These are phyloP conservation scores for Euphorbia lathyris DNA, from an alignment of 345 rosid species.

Conservation along the genomic window DNA sequence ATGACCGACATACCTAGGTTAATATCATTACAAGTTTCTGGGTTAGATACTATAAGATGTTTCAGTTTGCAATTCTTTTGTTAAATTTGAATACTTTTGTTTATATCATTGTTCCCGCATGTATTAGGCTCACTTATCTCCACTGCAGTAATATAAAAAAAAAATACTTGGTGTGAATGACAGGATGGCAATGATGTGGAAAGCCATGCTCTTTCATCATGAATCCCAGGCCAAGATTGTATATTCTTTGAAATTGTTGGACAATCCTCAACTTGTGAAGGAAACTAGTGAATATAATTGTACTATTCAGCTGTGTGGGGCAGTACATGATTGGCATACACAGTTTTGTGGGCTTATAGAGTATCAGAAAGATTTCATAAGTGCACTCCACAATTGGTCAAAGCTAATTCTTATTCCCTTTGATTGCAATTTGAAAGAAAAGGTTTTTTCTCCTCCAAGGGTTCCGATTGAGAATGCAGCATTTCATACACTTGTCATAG, in stretches of 20 bases:
- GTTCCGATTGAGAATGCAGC: slow-evolving; percentile 55
- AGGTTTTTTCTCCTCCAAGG: slow-evolving; percentile 85
- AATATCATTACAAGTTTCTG: too few relatives aligned
- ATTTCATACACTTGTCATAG: slow-evolving; percentile 52
- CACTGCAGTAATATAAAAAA: too few relatives aligned
- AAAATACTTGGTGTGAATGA: too few relatives aligned
- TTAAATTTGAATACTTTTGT: too few relatives aligned
- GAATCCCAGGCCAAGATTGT: slow-evolving; percentile 52
- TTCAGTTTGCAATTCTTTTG: too few relatives aligned
- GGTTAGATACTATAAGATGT: too few relatives aligned
- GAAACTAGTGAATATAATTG: slow-evolving; percentile 74
- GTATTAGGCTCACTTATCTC: too few relatives aligned
- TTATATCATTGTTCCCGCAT: too few relatives aligned
- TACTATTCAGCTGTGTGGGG: slow-evolving; percentile 59
- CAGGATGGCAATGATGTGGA: slow-evolving; percentile 71
- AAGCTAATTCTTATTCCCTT: slow-evolving; percentile 77
- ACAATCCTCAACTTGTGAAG: slow-evolving; percentile 46
- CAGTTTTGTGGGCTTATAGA: slow-evolving; percentile 72
- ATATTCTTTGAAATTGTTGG: slow-evolving; percentile 36
- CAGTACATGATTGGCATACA: slow-evolving; percentile 71
- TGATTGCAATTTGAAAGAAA: slow-evolving; percentile 81
- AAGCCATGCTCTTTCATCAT: slow-evolving; percentile 59
- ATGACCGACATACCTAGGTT: too few relatives aligned
- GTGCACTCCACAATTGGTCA: slow-evolving; percentile 63
- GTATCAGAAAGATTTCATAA: slow-evolving; percentile 65